Evolutionary conservation across 1,284 basidiomycete genomes (phyloP).

Genomic region (Cutaneotrichosporon cutaneum): DNA sequence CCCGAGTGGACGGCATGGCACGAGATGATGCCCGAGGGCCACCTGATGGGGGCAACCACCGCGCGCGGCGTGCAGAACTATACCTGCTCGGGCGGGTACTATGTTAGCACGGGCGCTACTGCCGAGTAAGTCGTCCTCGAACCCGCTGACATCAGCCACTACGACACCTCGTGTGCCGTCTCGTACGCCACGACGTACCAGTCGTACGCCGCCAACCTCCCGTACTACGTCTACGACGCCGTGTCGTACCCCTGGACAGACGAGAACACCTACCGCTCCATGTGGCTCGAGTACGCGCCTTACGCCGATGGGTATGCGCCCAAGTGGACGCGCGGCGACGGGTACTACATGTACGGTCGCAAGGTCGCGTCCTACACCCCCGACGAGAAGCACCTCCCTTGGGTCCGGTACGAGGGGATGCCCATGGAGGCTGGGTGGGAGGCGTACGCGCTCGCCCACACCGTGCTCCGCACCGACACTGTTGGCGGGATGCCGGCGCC

Average conservation of each 20-base stretch:
- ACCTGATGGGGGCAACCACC: slow-evolving; percentile 20
- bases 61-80: slow-evolving; percentile 43
- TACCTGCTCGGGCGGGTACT: slow-evolving; percentile 36
- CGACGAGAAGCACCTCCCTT: slow-evolving; percentile 58
- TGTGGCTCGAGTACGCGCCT: slow-evolving; percentile 52
- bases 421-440: slow-evolving; percentile 20
- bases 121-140: too few relatives aligned
- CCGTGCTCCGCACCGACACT: slow-evolving; percentile 62
- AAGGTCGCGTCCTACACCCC: slow-evolving; percentile 42
- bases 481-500: slow-evolving; percentile 62
- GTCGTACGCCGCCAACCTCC: slow-evolving; percentile 23
- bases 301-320: slow-evolving; percentile 28
- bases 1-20: neutral
- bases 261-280: too few relatives aligned
- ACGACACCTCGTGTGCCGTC: slow-evolving; percentile 56
- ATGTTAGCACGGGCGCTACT: slow-evolving; percentile 35
- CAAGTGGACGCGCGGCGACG: slow-evolving; percentile 43
- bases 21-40: slow-evolving; percentile 17
- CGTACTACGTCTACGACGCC: slow-evolving; percentile 23
- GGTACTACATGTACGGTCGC: slow-evolving; percentile 11
- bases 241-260: slow-evolving; percentile 4
- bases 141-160: too few relatives aligned
- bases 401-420: slow-evolving; percentile 57
- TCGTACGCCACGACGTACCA: neutral
- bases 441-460: slow-evolving; percentile 57